Evolutionary conservation across 805 yeast species (phyloP).

Genomic region (Lipomyces yamanashiensis): DNA sequence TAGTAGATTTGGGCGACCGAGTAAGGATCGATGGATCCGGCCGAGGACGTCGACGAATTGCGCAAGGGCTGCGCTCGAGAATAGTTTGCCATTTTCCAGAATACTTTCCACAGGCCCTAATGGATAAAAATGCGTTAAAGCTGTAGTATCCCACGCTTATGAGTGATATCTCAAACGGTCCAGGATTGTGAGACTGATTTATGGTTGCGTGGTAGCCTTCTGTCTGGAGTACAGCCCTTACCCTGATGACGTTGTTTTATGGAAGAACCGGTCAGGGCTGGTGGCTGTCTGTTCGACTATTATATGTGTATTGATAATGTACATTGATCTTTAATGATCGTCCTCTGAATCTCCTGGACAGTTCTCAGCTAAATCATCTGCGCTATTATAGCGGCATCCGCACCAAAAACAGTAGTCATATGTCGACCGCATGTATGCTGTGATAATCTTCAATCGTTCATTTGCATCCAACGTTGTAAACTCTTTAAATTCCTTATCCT

Average conservation of each 20-base stretch:
- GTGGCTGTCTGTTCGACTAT: too few species aligned
- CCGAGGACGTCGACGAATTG: conserved; percentile 24
- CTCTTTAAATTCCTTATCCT: conserved; percentile 43
- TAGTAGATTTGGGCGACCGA: conserved; percentile 72
- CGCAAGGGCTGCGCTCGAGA: conserved; percentile 9
- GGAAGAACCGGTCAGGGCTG: too few species aligned
- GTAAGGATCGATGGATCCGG: conserved; percentile 58
- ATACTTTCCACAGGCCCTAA: not conserved
- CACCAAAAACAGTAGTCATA: conserved; percentile 58
- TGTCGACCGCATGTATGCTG: conserved; percentile 49
- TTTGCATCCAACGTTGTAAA: conserved; percentile 41
- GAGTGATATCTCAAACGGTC: too few species aligned
- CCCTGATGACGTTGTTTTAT: too few species aligned
- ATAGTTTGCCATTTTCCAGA: not conserved
- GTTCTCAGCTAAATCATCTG: conserved; percentile 47
- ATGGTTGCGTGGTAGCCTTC: too few species aligned
- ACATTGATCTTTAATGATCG: conserved; percentile 46
- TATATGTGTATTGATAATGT: too few species aligned
- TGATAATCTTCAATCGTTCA: conserved; percentile 46
- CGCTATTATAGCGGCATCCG: conserved; percentile 49
- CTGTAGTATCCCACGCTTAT: too few species aligned
- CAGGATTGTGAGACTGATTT: too few species aligned
- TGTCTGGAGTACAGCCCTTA: too few species aligned
- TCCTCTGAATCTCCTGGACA: conserved; percentile 58
- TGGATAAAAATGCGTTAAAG: not conserved